These are phyloP conservation scores for Ophiostoma australiae DNA, from an alignment of 2,329 filamentous ascomycete species.

Conservation along the genomic window DNA sequence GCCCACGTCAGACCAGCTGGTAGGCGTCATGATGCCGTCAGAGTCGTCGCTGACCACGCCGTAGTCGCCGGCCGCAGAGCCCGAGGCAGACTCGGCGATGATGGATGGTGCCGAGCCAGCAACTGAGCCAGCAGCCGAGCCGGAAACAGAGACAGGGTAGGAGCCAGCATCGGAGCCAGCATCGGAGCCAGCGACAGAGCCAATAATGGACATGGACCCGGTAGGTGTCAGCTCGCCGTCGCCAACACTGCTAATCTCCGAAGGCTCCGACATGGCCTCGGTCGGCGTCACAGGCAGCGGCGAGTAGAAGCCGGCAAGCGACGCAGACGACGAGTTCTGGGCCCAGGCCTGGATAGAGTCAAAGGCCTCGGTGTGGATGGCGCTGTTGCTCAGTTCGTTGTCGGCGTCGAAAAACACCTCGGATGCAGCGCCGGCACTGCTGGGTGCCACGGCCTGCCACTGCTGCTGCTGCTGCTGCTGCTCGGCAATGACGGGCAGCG, in stretches of 20 bases:
- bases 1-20: conserved; percentile 61
- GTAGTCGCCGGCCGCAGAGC: conserved; percentile 32
- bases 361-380: conserved; percentile 44
- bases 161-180: not conserved
- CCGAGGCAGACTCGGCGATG: conserved; percentile 20
- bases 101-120: not conserved
- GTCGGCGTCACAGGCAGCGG: conserved; percentile 52
- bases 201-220: conserved; percentile 51
- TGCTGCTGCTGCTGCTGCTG: not conserved
- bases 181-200: conserved; percentile 26
- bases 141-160: not conserved
- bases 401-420: conserved; percentile 33
- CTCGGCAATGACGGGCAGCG: conserved; percentile 18
- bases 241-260: conserved; percentile 39
- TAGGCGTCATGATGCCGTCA: conserved; percentile 54
- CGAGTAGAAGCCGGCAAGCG: conserved; percentile 50
- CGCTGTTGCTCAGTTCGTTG: conserved; percentile 50
- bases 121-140: not conserved
- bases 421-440: not conserved
- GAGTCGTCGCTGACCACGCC: conserved; percentile 59
- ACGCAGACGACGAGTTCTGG: conserved; percentile 42
- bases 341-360: conserved; percentile 63
- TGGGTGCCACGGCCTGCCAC: not conserved
- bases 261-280: conserved; percentile 48
- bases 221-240: conserved; percentile 55